A percentile compares a stretch with the other conserved stretches of the same genome.
phyloP scores from a whole-genome alignment of 1,284 basidiomycete species.

The Inonotus obliquus region DNA sequence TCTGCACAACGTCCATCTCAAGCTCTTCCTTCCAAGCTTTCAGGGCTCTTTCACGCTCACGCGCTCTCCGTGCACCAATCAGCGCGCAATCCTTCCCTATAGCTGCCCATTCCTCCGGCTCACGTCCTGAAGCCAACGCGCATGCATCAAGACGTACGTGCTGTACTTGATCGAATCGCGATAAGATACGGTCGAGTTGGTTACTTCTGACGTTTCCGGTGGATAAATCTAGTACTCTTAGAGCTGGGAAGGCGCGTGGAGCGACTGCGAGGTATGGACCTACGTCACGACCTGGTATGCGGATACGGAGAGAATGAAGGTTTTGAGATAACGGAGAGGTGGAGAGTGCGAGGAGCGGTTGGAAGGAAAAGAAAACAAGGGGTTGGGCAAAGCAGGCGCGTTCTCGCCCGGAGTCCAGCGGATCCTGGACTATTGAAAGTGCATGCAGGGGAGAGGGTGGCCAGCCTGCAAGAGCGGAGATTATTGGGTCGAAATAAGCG shows the following conservation, averaged over 20 bases:
- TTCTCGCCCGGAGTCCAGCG: slow-evolving; percentile 26
- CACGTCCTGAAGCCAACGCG: slow-evolving; percentile 35
- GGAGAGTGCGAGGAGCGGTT: slow-evolving; percentile 42
- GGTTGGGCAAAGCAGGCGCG: slow-evolving; percentile 59
- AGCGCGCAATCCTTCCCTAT: slow-evolving; percentile 54
- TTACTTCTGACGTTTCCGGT: slow-evolving; percentile 45
- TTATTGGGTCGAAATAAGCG: slow-evolving; percentile 61
- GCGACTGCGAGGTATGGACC: slow-evolving; percentile 36
- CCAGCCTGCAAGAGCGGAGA: slow-evolving; percentile 54
- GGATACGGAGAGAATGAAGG: slow-evolving; percentile 47
- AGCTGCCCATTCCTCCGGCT: slow-evolving; percentile 43
- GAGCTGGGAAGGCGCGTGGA: slow-evolving; percentile 32
- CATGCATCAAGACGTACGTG: slow-evolving; percentile 56
- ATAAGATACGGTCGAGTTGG: slow-evolving; percentile 48
- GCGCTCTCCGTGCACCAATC: slow-evolving; percentile 46
- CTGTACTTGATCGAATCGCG: slow-evolving; percentile 38
- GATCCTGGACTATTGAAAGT: slow-evolving; percentile 66
- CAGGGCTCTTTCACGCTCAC: slow-evolving; percentile 54
- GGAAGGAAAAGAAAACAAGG: slow-evolving; percentile 64
- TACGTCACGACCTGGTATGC: slow-evolving; percentile 55
- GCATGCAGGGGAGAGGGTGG: slow-evolving; percentile 36
- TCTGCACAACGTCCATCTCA: neutral
- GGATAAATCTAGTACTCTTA: slow-evolving; percentile 52
- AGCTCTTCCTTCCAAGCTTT: slow-evolving; percentile 43
- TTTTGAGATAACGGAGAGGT: slow-evolving; percentile 39